phyloP scores from a whole-genome alignment of 768 basidiomycete species.

The Russula olivacea region DNA sequence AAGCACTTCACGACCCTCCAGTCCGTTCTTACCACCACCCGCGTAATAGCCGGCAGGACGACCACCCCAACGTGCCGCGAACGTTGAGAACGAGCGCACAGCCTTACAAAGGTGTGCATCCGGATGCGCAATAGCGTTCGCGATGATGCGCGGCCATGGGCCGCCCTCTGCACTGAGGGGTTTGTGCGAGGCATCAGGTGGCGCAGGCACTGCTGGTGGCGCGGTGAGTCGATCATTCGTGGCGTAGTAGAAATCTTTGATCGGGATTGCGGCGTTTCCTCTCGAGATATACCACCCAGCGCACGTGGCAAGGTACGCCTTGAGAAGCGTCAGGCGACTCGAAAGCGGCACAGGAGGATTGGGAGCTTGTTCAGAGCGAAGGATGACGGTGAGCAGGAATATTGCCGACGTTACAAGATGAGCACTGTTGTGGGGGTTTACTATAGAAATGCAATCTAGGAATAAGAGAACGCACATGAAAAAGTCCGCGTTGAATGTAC shows the following conservation, averaged over 20 bases:
- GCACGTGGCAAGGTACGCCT: constrained; percentile 47
- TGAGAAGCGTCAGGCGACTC: constrained; percentile 50
- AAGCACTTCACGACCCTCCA: constrained; percentile 46
- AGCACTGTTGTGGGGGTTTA: constrained; percentile 38
- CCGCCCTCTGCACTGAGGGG: constrained; percentile 14
- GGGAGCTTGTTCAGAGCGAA: constrained; percentile 29
- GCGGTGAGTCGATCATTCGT: constrained; percentile 23
- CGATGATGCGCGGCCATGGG: constrained; percentile 53
- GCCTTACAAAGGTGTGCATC: constrained; percentile 52
- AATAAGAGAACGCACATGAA: constrained; percentile 42
- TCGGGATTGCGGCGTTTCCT: constrained; percentile 46
- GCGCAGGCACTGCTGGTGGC: constrained; percentile 28
- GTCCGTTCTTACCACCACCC: constrained; percentile 23
- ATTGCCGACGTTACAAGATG: constrained; percentile 61
- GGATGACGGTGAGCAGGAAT: constrained; percentile 50
- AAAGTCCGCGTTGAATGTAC: constrained; percentile 51
- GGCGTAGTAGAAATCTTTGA: constrained; percentile 43
- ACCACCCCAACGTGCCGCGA: constrained; percentile 40
- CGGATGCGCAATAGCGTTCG: constrained; percentile 49
- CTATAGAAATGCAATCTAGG: background rate
- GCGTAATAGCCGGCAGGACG: constrained; percentile 34
- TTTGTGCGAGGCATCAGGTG: constrained; percentile 18
- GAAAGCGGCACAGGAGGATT: constrained; percentile 30
- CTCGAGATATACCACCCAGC: constrained; percentile 53
- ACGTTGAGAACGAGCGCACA: constrained; percentile 47